Base-by-base conservation (phyloP, 345 rosid species). In the Boechera divaricarpa region DNA sequence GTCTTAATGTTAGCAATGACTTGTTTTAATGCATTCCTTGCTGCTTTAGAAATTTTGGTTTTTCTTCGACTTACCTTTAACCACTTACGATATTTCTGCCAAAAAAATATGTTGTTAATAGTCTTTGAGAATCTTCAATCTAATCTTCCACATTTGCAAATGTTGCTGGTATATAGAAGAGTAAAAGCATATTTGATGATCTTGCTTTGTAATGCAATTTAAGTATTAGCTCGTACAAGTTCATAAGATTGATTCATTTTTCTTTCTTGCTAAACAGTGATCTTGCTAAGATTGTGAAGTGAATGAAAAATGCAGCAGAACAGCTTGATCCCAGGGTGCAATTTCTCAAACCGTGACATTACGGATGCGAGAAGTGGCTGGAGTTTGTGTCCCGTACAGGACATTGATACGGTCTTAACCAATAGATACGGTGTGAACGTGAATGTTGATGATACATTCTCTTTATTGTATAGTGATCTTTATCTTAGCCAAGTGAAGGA, bases 401-500 rank as follows among this genome's bases (percentile, higher is more conserved):
- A 71, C 80, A 73, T 29, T 78, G 85, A 74, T 63, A 57, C 53
- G 28, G 52, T 67, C 35, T 58, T 69, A 31, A 70, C 63, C 68
- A 82, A 61, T 70, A 76, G 78, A 70, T 79, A 60, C 65, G 42
- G 69, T 11, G 33, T 57, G 32, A 48, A 58, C 24, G 82, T 21
- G 74, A 24, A 51, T 31, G 67, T 10, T 69, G 79, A 74, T 82
- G 85, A 74, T 48, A 26, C 79, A 44, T 57, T 69, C 54, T 73
- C 81, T 26, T 48, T 63, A 10, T 10, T 74, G 26, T 78, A 62
- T 70, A 47, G 70, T 1, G 77, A 67, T 56, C 74, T 64, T 57
- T 79, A 77, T 61, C 57, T 74, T 57, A 75, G 66, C 33, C 75
- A 36, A 57, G 59, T 63, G 76, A 86, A 84, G 75, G 89, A 74